A percentile compares a stretch with the other conserved stretches of the same genome.
Evolutionary conservation across 2,329 filamentous ascomycete species (phyloP).

Genomic region (Fusarium sp.): DNA sequence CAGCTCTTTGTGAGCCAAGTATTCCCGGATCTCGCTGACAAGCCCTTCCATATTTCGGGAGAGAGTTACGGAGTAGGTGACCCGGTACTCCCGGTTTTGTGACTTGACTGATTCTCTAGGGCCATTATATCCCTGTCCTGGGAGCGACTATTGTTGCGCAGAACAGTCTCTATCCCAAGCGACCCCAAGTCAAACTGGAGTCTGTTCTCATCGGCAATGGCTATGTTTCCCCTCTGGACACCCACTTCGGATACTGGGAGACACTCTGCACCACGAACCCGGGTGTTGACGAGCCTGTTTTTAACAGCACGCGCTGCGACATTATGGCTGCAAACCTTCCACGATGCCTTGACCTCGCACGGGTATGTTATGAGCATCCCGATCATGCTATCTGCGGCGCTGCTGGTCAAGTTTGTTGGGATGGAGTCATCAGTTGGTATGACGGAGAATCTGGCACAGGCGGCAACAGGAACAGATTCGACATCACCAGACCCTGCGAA

Average conservation of each 20-base stretch:
- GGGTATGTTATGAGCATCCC: slow-evolving; percentile 32
- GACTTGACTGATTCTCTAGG: not conserved
- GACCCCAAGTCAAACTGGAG: slow-evolving; percentile 19
- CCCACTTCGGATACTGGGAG: slow-evolving; percentile 33
- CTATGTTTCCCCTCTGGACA: slow-evolving; percentile 35
- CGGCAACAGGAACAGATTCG: slow-evolving; percentile 12
- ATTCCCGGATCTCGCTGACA: slow-evolving; percentile 2
- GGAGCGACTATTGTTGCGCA: slow-evolving; percentile 37
- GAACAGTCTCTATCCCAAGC: slow-evolving; percentile 24
- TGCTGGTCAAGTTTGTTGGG: slow-evolving; percentile 23
- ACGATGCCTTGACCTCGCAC: slow-evolving; percentile 25
- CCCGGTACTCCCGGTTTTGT: fast-evolving
- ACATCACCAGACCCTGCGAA: slow-evolving; percentile 8
- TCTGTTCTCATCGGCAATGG: slow-evolving; percentile 35
- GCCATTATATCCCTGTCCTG: slow-evolving; percentile 34
- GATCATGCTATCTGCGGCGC: slow-evolving; percentile 31
- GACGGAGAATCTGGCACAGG: not conserved
- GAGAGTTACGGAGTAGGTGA: slow-evolving; percentile 32
- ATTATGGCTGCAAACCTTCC: slow-evolving; percentile 31
- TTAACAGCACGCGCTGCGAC: slow-evolving; percentile 31
- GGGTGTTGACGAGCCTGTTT: slow-evolving; percentile 14
- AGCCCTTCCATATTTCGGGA: slow-evolving; percentile 34
- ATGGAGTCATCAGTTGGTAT: slow-evolving; percentile 7
- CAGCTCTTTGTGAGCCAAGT: slow-evolving; percentile 27
- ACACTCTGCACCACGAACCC: slow-evolving; percentile 36